Evolutionary conservation across 805 yeast genomes (phyloP).

Genomic region (Teunomyces aglyptinius): DNA sequence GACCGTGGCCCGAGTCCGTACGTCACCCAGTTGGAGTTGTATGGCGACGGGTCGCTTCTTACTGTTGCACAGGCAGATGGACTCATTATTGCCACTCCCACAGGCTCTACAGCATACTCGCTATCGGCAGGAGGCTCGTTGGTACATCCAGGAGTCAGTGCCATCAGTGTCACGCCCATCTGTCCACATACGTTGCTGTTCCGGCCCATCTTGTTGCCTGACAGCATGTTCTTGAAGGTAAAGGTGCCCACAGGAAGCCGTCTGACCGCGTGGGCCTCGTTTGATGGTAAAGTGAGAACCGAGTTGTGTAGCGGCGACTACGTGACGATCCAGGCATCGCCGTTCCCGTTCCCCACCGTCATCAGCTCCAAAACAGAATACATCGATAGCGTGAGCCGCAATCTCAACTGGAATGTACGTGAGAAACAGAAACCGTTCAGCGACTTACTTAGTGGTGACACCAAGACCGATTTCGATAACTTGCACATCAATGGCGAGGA

Average conservation of each 20-base stretch:
- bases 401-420: slow-evolving; percentile 91
- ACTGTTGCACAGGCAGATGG: slow-evolving; percentile 96
- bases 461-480: slow-evolving; percentile 12
- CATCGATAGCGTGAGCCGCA: slow-evolving; percentile 79
- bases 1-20: slow-evolving; percentile 95
- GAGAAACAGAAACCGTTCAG: slow-evolving; percentile 83
- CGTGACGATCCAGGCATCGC: slow-evolving; percentile 79
- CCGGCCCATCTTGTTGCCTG: slow-evolving; percentile 89
- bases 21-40: slow-evolving; percentile 83
- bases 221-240: slow-evolving; percentile 81
- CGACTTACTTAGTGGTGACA: slow-evolving; percentile 57
- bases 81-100: slow-evolving; percentile 86
- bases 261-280: slow-evolving; percentile 94
- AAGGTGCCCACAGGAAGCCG: slow-evolving; percentile 78
- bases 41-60: slow-evolving; percentile 79
- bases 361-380: slow-evolving; percentile 70
- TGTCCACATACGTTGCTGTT: slow-evolving; percentile 95
- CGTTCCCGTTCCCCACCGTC: slow-evolving; percentile 93
- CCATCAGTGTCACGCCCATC: slow-evolving; percentile 90
- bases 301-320: slow-evolving; percentile 83
- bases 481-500: slow-evolving; percentile 16
- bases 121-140: slow-evolving; percentile 93
- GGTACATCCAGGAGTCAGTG: slow-evolving; percentile 92
- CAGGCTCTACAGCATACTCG: slow-evolving; percentile 96
- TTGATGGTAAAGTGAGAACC: slow-evolving; percentile 87